phyloP scores from a whole-genome alignment of 2,329 filamentous ascomycete species.

The Diaporthe australafricana region DNA sequence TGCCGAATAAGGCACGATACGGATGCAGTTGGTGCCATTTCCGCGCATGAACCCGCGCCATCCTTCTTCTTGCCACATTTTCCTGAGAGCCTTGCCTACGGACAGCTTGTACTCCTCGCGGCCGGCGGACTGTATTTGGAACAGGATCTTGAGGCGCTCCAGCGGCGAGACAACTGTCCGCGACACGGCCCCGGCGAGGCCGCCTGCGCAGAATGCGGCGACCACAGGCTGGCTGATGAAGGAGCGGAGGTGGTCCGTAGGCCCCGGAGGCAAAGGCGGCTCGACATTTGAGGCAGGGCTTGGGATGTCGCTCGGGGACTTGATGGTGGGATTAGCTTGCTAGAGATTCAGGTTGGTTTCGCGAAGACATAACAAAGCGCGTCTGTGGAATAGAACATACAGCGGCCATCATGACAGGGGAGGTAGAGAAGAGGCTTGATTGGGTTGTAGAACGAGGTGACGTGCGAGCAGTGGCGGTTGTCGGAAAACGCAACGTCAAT shows the following conservation, averaged over 20 bases:
- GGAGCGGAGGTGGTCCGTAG: slow-evolving; percentile 53
- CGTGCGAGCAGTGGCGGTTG: slow-evolving; percentile 14
- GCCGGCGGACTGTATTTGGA: slow-evolving; percentile 92
- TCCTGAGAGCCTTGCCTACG: slow-evolving; percentile 85
- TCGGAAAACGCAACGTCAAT: slow-evolving; percentile 27
- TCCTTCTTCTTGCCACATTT: slow-evolving; percentile 98
- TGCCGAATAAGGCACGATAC: slow-evolving; percentile 97
- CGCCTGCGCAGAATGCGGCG: slow-evolving; percentile 93
- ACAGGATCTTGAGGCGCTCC: slow-evolving; percentile 96
- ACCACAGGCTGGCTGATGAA: slow-evolving; percentile 83
- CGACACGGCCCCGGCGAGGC: slow-evolving; percentile 95
- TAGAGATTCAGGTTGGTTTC: slow-evolving; percentile 2
- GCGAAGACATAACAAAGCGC: not conserved
- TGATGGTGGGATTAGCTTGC: slow-evolving; percentile 28
- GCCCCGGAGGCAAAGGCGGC: slow-evolving; percentile 42
- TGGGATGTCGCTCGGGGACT: slow-evolving; percentile 32
- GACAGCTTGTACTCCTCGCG: slow-evolving; percentile 94
- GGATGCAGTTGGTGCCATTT: slow-evolving; percentile 98
- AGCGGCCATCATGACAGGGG: slow-evolving; percentile 49
- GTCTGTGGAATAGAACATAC: slow-evolving; percentile 46
- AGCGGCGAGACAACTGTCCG: slow-evolving; percentile 96
- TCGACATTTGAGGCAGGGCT: slow-evolving; percentile 10
- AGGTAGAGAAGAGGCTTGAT: slow-evolving; percentile 15
- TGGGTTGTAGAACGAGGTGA: slow-evolving; percentile 27
- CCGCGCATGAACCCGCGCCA: slow-evolving; percentile 98